Evolutionary conservation across 805 yeast species (phyloP).

Genomic region (Scheffersomyces spartinae): DNA sequence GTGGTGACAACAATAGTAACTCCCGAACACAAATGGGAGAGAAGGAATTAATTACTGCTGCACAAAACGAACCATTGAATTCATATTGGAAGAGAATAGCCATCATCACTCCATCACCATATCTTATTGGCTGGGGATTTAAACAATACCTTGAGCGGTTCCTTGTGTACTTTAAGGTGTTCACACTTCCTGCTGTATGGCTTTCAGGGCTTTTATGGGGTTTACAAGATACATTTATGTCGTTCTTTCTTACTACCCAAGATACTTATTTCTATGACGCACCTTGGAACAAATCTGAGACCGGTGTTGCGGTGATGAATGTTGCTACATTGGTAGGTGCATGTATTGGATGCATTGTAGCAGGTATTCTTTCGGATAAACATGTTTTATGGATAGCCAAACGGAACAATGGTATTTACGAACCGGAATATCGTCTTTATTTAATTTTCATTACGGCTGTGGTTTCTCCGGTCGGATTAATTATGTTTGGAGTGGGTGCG

Average conservation of each 20-base stretch:
- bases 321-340: slow-evolving; percentile 49
- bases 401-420: slow-evolving; percentile 44
- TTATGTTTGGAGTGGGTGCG: slow-evolving; percentile 58
- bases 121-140: slow-evolving; percentile 24
- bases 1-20: not conserved
- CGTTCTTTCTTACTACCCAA: slow-evolving; percentile 65
- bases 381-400: slow-evolving; percentile 32
- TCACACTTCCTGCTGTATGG: slow-evolving; percentile 53
- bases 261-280: slow-evolving; percentile 49
- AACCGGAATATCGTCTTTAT: slow-evolving; percentile 52
- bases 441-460: slow-evolving; percentile 44
- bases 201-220: slow-evolving; percentile 73
- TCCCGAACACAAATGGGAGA: not conserved
- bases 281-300: slow-evolving; percentile 35
- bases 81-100: slow-evolving; percentile 20
- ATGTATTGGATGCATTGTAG: slow-evolving; percentile 40
- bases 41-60: slow-evolving; percentile 10
- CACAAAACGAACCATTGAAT: slow-evolving; percentile 12
- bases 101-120: slow-evolving; percentile 23
- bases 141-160: slow-evolving; percentile 30
- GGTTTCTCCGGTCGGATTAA: slow-evolving; percentile 47
- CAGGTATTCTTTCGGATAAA: slow-evolving; percentile 40
- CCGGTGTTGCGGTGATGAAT: slow-evolving; percentile 41
- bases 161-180: slow-evolving; percentile 47
- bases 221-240: slow-evolving; percentile 61